Percentiles rank a stretch among this genome's conserved stretches.
Conservation (phyloP, 768 basidiomycete species). For the Hericium alpestre region DNA sequence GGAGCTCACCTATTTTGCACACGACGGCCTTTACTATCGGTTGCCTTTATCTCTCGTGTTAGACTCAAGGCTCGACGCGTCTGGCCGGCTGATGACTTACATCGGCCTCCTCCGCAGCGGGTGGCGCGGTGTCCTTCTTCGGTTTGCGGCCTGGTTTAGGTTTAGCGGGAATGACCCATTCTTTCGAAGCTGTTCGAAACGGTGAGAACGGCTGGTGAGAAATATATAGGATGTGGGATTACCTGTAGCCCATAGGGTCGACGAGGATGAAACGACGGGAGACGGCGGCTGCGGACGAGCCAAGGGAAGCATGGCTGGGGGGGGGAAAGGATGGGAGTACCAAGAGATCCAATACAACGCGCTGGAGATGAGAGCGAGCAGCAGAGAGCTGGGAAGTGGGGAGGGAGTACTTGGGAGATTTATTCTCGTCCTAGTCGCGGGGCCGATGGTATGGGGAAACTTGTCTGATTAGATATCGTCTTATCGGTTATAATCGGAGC, state of each 20-base stretch:
- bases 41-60: constrained; percentile 7
- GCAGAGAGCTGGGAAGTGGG: not conserved
- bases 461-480: constrained; percentile 46
- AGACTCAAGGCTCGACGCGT: too few species aligned
- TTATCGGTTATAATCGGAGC: constrained; percentile 3
- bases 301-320: constrained; percentile 9
- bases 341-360: constrained; percentile 5
- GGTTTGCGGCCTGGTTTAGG: constrained; percentile 84
- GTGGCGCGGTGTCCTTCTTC: constrained; percentile 48
- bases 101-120: constrained; percentile 33
- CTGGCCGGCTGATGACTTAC: constrained; percentile 25
- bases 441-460: constrained; percentile 2
- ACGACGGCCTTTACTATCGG: constrained; percentile 53
- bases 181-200: constrained; percentile 57
- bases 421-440: constrained; percentile 8
- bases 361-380: constrained; percentile 6
- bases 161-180: constrained; percentile 81
- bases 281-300: constrained; percentile 6
- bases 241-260: constrained; percentile 72
- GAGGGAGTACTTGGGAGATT: not conserved
- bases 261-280: constrained; percentile 30
- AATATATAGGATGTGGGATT: constrained; percentile 11
- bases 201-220: constrained; percentile 6
- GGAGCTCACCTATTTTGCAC: constrained; percentile 56
- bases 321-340: constrained; percentile 15